Conservation (phyloP, 192 early-diverging fungal genomes). For the Linnemannia elongata region DNA sequence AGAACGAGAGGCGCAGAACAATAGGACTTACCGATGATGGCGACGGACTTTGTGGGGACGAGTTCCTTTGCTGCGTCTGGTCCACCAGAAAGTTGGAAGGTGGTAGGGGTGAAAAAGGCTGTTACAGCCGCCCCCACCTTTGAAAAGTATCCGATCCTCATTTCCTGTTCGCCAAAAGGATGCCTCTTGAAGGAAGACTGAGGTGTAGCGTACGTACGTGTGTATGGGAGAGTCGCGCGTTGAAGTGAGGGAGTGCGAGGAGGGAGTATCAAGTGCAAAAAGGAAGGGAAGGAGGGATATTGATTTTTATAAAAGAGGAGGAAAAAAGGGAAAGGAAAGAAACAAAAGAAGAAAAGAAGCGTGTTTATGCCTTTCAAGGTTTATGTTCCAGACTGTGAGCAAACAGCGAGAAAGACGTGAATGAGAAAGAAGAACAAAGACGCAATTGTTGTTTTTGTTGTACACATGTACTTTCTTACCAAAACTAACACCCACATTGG, state of each 20-base stretch:
- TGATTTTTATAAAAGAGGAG: neutral
- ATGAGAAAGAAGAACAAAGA: no score
- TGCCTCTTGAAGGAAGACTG: neutral
- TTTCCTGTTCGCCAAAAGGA: neutral
- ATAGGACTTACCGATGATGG: slow-evolving; percentile 59
- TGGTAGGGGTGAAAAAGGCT: slow-evolving; percentile 34
- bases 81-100: slow-evolving; percentile 14
- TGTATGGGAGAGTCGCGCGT: neutral
- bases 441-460: neutral
- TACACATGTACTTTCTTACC: neutral
- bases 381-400: no score
- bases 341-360: neutral
- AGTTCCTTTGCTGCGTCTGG: slow-evolving; percentile 15
- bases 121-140: slow-evolving; percentile 44
- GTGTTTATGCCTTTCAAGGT: no score
- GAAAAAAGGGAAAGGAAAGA: neutral
- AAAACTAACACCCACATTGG: no score
- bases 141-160: slow-evolving; percentile 49
- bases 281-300: neutral
- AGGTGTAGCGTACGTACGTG: no score
- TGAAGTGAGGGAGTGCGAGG: neutral
- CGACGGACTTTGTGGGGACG: slow-evolving; percentile 47
- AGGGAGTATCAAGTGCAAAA: neutral
- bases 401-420: no score
- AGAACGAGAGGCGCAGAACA: neutral